phyloP scores from a whole-genome alignment of 331 rosid species.

The Malus hybrid region DNA sequence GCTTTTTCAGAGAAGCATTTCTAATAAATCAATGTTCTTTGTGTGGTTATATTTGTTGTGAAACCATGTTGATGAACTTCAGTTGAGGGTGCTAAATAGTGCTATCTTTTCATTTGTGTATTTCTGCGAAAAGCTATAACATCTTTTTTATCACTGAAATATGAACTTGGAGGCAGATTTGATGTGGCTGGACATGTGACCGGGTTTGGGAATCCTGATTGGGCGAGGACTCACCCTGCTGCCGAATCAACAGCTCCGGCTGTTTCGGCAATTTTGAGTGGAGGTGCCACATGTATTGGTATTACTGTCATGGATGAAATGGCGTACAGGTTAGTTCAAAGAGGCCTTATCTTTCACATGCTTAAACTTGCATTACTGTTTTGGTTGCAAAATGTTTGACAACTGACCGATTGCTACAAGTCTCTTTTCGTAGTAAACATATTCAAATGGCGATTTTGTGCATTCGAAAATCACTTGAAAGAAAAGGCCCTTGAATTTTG shows the following conservation, averaged over 20 bases:
- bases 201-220: conserved; percentile 92
- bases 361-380: background rate
- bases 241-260: conserved; percentile 73
- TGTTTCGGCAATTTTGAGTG: conserved; percentile 42
- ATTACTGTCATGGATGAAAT: conserved; percentile 92
- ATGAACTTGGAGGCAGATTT: conserved; percentile 40
- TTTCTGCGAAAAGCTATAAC: background rate
- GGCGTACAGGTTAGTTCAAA: conserved; percentile 65
- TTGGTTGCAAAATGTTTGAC: background rate
- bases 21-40: too few species aligned
- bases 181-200: conserved; percentile 70
- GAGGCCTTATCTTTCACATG: background rate
- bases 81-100: background rate
- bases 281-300: conserved; percentile 82
- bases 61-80: too few species aligned
- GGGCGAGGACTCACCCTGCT: conserved; percentile 81
- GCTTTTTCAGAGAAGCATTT: too few species aligned
- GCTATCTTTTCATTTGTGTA: background rate
- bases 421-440: background rate
- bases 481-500: conserved; percentile 1
- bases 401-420: background rate
- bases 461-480: background rate
- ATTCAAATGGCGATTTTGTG: background rate
- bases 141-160: background rate
- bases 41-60: background rate